These are phyloP conservation scores for Aspergillus olivimuriae DNA, from an alignment of 495 filamentous ascomycete genomes.

Conservation along the genomic window DNA sequence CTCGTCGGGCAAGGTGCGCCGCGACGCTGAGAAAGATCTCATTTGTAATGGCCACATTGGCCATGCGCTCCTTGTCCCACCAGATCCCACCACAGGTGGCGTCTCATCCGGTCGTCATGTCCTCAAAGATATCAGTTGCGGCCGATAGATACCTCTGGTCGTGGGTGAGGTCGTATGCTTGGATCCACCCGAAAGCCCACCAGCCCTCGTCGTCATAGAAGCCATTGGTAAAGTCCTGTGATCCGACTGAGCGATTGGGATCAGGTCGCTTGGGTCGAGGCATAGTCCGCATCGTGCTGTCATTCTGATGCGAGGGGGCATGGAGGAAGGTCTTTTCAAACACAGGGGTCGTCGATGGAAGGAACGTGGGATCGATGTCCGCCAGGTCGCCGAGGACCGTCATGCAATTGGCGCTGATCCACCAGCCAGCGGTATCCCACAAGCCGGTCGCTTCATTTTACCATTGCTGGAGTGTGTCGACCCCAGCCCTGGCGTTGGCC, in stretches of 20 bases:
- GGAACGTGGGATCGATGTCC: constrained; percentile 28
- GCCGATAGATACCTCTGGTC: constrained; percentile 46
- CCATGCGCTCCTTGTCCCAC: constrained; percentile 56
- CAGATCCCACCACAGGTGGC: constrained; percentile 51
- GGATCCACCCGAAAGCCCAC: constrained; percentile 66
- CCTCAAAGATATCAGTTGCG: constrained; percentile 52
- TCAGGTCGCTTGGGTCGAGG: constrained; percentile 5
- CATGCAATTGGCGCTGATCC: constrained; percentile 68
- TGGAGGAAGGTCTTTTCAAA: constrained; percentile 37
- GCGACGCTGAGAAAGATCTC: constrained; percentile 66
- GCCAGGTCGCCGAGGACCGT: constrained; percentile 60
- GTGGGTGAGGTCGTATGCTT: constrained; percentile 55
- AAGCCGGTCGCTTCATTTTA: constrained; percentile 56
- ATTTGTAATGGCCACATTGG: constrained; percentile 69
- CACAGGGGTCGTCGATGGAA: constrained; percentile 21
- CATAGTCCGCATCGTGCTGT: constrained; percentile 13
- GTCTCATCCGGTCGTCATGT: constrained; percentile 39
- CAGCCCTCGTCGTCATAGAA: constrained; percentile 69
- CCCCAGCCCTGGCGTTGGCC: constrained; percentile 29
- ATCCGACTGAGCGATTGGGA: constrained; percentile 12
- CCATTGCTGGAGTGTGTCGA: constrained; percentile 53
- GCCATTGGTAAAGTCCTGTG: constrained; percentile 39
- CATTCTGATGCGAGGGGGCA: constrained; percentile 19
- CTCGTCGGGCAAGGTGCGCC: constrained; percentile 66
- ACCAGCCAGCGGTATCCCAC: constrained; percentile 66